Evolutionary conservation across 106 monocot species (phyloP), one percentile per base, ranked within the genome.

Genomic region (Iris macrosiphon): DNA sequence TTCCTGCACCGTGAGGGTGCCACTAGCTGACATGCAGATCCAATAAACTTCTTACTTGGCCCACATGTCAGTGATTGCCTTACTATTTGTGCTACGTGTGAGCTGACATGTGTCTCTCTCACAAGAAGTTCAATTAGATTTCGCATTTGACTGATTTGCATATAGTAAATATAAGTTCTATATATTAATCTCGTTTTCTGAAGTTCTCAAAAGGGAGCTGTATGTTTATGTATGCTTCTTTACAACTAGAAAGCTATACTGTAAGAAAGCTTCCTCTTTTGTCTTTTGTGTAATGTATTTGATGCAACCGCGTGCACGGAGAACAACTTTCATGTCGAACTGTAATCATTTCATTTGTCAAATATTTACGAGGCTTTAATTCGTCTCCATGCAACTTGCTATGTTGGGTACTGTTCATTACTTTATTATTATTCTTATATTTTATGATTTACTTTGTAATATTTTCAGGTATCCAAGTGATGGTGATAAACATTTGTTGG

Each of bases 401-500:
- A 19, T 19, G 15, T 20, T 8, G 45, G 45, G 20, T 46, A 17
- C 45, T 22, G 31, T 18, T 22, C 23, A 6, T 31, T 51, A 28
- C n/a, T 21, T 28, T 1, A 51, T 12, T 15, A 13, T 28, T 51
- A 12, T 28, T 30, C 3, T 30, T 52, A 15, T 52, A 13, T 6
- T n/a, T 17, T 44, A 30, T 3, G 4, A 18, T 59, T 35, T 26
- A n/a, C n/a, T n/a, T n/a, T n/a, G n/a, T 50, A 6, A 37, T 39
- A 12, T 30, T 34, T 8, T 59, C 79, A 96, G 96, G 82, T 96
- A 96, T 69, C 96, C 96, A 28, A 90, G 82, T 75, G 96, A 96
- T 77, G 96, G 86, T 53, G 96, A 96, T 65, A 96, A 96, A 66
- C 96, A 90, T 75, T 54, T 96, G 74, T 75, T 96, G 67, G 86